A percentile compares a stretch with the other conserved stretches of the same genome.
phyloP scores from a whole-genome alignment of 306 rosid genomes.

The Ziziphus jujuba region DNA sequence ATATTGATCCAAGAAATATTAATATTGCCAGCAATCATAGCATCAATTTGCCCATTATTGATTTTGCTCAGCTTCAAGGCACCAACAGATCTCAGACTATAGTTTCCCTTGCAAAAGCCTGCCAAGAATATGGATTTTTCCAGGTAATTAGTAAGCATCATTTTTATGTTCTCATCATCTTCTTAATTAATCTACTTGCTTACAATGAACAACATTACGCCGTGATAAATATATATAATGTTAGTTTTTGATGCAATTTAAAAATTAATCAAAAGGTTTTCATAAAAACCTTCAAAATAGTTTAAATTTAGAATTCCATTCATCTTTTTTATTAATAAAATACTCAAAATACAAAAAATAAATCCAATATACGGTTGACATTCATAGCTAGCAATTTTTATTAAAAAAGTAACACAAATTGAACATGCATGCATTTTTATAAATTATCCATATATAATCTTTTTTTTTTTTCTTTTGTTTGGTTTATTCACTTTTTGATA shows the following conservation, averaged over 20 bases:
- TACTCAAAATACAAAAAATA: too few relatives aligned
- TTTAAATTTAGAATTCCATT: too few relatives aligned
- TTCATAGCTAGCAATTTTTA: too few relatives aligned
- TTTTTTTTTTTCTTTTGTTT: too few relatives aligned
- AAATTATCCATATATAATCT: too few relatives aligned
- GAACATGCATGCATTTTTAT: neutral
- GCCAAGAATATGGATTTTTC: slow-evolving; percentile 30
- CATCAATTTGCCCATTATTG: slow-evolving; percentile 28
- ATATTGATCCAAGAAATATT: neutral
- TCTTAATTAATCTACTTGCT: neutral
- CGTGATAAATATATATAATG: neutral
- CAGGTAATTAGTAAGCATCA: slow-evolving; percentile 13
- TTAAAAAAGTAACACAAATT: neutral
- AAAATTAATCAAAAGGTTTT: too few relatives aligned
- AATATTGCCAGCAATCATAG: neutral
- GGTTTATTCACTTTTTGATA: neutral
- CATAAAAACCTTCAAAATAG: too few relatives aligned
- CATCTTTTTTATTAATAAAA: too few relatives aligned
- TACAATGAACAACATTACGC: neutral
- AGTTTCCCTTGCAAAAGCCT: slow-evolving; percentile 22
- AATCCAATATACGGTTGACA: too few relatives aligned
- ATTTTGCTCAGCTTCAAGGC: slow-evolving; percentile 23
- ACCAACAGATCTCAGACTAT: slow-evolving; percentile 12
- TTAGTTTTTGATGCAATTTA: too few relatives aligned
- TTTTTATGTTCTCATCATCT: too few relatives aligned